Evolutionary conservation across 805 yeast genomes (phyloP), one percentile per base, ranked within the genome.

Genomic region (Novakomyces olei): DNA sequence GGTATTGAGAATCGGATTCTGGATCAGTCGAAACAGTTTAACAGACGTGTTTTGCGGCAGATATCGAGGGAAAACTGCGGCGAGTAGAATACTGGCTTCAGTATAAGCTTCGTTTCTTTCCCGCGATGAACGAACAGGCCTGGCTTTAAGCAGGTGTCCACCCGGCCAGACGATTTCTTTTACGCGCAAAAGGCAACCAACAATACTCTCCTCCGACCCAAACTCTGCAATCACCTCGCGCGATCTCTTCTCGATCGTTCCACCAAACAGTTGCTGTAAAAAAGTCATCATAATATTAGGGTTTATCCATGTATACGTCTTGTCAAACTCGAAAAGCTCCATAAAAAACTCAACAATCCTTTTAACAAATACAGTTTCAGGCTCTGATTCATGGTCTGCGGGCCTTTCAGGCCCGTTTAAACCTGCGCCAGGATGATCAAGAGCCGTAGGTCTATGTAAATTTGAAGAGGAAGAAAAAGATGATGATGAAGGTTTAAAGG

Each of bases 1-100:
- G 5, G 32, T 19, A 19, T 29, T 29, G 12, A 29, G 32, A 2
- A 25, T 18, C 20, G 19, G 32, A 12, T 29, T 29, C 19, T 29
- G 32, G 19, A 29, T 10, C 5, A 29, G 14, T 9, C 32, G 32
- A 4, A 29, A 29, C 9, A 29, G 19, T 17, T 19, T 29, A 10
- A 19, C 20, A 2, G 19, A 23, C 6, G 32, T 25, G n/a, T 19
- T 17, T 14, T 29, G 25, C 6, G 32, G 32, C 9, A 25, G 19
- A 29, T 29, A 29, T 4, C 32, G 25, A 10, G 32, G 32, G 20
- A 29, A 29, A 23, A 29, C 20, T 5, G 32, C 19, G 9, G 32
- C 32, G 20, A 29, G 32, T 25, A 29, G 12, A n/a, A 29, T 16
- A 17, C 32, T 19, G 12, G 32, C 32, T n/a, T 29, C 32, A 5